Conservation (phyloP, 2,329 filamentous ascomycete species). For the Fusarium sp. region DNA sequence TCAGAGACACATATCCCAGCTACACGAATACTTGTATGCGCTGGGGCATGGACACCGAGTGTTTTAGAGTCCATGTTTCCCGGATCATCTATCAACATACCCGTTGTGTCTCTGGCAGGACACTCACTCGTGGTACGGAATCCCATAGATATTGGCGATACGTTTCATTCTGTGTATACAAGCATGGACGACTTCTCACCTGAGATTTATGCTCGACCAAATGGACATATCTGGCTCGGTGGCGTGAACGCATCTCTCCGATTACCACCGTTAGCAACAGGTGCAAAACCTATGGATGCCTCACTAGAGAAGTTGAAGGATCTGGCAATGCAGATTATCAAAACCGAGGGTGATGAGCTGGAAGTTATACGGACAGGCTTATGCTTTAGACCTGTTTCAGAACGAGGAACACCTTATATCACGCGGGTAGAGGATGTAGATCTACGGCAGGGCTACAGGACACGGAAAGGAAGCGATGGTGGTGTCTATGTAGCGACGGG, state of each 20-base stretch:
- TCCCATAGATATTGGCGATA: conserved; percentile 58
- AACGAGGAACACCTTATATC: conserved; percentile 72
- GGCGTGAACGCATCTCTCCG: conserved; percentile 75
- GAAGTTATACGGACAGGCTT: conserved; percentile 73
- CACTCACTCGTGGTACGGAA: conserved; percentile 77
- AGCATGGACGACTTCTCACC: conserved; percentile 72
- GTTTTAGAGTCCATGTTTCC: conserved; percentile 77
- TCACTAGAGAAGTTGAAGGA: conserved; percentile 62
- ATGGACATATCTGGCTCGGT: conserved; percentile 78
- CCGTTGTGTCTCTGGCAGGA: conserved; percentile 69
- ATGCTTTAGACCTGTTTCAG: conserved; percentile 79
- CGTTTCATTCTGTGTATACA: conserved; percentile 77
- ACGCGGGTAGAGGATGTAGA: conserved; percentile 65
- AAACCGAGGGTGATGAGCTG: conserved; percentile 59
- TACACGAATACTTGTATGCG: conserved; percentile 72
- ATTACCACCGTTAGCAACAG: conserved; percentile 62
- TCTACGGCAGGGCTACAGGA: conserved; percentile 63
- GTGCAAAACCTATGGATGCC: conserved; percentile 25
- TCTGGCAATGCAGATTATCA: conserved; percentile 62
- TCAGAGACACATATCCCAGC: conserved; percentile 68
- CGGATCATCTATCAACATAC: conserved; percentile 61
- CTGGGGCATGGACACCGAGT: conserved; percentile 77
- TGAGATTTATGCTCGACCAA: conserved; percentile 75
- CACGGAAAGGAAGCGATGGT: conserved; percentile 57
- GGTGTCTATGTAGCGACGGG: conserved; percentile 79